phyloP scores from a whole-genome alignment of 139 green algal species.

The Coelastrella sp. region DNA sequence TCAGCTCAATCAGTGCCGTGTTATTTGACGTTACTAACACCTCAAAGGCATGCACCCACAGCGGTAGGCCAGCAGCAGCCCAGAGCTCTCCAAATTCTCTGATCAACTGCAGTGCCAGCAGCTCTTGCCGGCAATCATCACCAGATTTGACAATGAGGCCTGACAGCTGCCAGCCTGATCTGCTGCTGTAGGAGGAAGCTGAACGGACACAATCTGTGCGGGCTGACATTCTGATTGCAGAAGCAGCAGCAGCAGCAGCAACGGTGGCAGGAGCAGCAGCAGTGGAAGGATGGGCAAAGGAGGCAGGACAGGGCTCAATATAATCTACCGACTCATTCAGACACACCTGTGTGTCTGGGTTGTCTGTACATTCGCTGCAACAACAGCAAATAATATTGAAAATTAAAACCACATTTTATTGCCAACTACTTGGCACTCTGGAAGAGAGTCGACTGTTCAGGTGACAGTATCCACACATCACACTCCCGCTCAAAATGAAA shows the following conservation, averaged over 20 bases:
- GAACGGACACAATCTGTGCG: neutral
- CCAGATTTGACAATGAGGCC: slow-evolving; percentile 98
- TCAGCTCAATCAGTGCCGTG: slow-evolving; percentile 97
- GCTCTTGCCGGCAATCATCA: slow-evolving; percentile 98
- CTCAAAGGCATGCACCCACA: slow-evolving; percentile 92
- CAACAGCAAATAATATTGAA: no score
- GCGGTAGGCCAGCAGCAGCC: slow-evolving; percentile 84
- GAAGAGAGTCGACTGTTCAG: no score
- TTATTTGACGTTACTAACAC: slow-evolving; percentile 92
- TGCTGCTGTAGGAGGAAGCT: neutral
- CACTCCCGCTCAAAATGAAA: no score
- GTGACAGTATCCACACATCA: no score
- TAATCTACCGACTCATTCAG: no score
- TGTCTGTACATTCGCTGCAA: no score
- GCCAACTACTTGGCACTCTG: no score
- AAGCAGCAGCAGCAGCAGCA: neutral
- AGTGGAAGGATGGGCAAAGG: no score
- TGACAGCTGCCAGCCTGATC: slow-evolving; percentile 86
- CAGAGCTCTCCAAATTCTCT: slow-evolving; percentile 88
- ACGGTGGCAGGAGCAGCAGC: neutral
- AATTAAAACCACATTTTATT: no score
- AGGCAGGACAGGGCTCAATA: no score
- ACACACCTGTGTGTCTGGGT: no score
- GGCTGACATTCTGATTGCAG: neutral
- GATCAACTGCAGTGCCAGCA: slow-evolving; percentile 96